Evolutionary conservation across 768 basidiomycete species (phyloP).

Genomic region (Amanita polypyramis): DNA sequence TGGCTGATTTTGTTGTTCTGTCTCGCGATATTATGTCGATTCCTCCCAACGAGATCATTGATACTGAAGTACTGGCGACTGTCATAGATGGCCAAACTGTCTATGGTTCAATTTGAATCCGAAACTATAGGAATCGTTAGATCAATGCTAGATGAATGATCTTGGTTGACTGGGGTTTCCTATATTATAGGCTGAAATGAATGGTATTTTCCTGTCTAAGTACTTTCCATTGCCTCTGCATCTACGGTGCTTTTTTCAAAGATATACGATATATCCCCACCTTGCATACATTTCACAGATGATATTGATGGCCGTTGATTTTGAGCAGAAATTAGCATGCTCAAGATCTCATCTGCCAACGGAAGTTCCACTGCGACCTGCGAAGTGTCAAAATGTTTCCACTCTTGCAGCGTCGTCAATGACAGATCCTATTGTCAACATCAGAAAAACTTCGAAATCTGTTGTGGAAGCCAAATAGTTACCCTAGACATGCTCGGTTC

Average conservation of each 20-base stretch:
- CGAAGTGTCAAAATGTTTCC: constrained; percentile 79
- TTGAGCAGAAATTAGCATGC: constrained; percentile 7
- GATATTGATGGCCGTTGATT: constrained; percentile 27
- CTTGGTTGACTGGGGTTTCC: background rate
- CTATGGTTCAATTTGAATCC: constrained; percentile 24
- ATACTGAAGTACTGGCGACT: constrained; percentile 61
- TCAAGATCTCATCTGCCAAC: background rate
- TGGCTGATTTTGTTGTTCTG: constrained; percentile 80
- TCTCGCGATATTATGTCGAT: constrained; percentile 75
- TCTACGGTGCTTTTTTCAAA: constrained; percentile 35
- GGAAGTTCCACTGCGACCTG: background rate
- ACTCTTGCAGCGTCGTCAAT: constrained; percentile 66
- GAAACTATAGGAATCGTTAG: background rate
- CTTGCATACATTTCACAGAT: constrained; percentile 25
- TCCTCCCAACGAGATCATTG: constrained; percentile 44
- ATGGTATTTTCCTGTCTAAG: background rate
- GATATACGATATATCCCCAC: constrained; percentile 66
- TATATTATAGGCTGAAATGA: background rate
- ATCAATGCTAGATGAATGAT: background rate
- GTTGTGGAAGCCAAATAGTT: background rate
- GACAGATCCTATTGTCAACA: constrained; percentile 42
- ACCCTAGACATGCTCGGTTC: constrained; percentile 5
- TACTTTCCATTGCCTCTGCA: background rate
- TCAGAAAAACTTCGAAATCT: background rate
- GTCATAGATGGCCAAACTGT: constrained; percentile 62